Conservation (phyloP, 352 stramenopile genomes). For the Peronospora destructor region DNA sequence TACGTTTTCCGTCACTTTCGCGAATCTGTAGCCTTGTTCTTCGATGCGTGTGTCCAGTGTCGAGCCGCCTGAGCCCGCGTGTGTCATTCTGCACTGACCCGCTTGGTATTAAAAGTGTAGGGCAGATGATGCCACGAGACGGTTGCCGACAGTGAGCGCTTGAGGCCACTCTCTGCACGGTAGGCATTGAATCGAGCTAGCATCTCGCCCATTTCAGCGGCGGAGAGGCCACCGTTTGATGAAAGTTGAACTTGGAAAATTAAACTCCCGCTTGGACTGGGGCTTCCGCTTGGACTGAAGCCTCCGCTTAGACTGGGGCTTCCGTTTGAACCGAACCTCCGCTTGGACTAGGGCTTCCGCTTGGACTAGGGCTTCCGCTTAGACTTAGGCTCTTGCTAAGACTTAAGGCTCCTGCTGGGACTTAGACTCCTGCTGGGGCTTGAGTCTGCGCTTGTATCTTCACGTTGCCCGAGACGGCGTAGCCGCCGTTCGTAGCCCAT, state of each 20-base stretch:
- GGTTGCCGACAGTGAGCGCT: slow-evolving; percentile 39
- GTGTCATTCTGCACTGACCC: slow-evolving; percentile 37
- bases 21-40: slow-evolving; percentile 31
- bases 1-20: slow-evolving; percentile 37
- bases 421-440: background rate
- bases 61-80: slow-evolving; percentile 35
- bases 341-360: slow-evolving; percentile 1
- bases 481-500: slow-evolving; percentile 30
- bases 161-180: slow-evolving; percentile 31
- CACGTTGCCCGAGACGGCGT: slow-evolving; percentile 26
- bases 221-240: slow-evolving; percentile 27
- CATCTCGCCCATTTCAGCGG: slow-evolving; percentile 34
- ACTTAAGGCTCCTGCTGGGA: background rate
- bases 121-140: slow-evolving; percentile 28
- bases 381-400: background rate
- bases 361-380: background rate
- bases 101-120: slow-evolving; percentile 45
- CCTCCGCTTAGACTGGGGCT: background rate
- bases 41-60: slow-evolving; percentile 28
- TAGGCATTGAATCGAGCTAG: slow-evolving; percentile 44
- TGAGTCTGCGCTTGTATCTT: slow-evolving; percentile 2
- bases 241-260: background rate
- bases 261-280: background rate
- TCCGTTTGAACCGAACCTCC: background rate
- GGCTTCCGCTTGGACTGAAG: background rate